These are phyloP conservation scores for Carex scoparia DNA, from an alignment of 176 grass and related monocot species.

Conservation along the genomic window DNA sequence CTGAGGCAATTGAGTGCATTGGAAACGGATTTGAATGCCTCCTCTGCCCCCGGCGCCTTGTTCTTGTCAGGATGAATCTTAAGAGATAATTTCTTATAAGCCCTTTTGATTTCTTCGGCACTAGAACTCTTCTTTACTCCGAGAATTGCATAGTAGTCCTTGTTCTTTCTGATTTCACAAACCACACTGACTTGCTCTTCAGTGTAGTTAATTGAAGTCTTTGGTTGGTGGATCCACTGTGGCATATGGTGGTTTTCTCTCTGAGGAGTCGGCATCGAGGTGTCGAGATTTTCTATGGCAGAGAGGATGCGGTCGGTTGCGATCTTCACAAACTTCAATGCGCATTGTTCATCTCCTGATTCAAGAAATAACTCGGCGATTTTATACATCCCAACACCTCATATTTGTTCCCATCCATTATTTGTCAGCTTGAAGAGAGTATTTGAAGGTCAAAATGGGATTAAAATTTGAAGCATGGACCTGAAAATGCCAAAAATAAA, in stretches of 20 bases:
- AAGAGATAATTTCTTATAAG: slow-evolving; percentile 77
- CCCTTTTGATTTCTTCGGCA: slow-evolving; percentile 68
- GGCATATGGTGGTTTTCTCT: background rate
- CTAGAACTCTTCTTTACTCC: slow-evolving; percentile 62
- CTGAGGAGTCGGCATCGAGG: slow-evolving; percentile 13
- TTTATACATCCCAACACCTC: slow-evolving; percentile 67
- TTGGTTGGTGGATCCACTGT: background rate
- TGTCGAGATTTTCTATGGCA: slow-evolving; percentile 36
- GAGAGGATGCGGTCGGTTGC: slow-evolving; percentile 48
- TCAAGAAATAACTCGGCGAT: slow-evolving; percentile 61
- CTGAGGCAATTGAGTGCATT: slow-evolving; percentile 84
- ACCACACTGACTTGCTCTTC: slow-evolving; percentile 59
- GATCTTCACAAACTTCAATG: slow-evolving; percentile 62
- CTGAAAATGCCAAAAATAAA: background rate
- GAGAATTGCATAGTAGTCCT: slow-evolving; percentile 91
- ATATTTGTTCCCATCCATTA: slow-evolving; percentile 89
- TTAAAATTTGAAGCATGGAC: background rate
- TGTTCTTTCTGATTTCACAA: slow-evolving; percentile 61
- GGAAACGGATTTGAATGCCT: slow-evolving; percentile 84
- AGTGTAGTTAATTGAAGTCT: slow-evolving; percentile 33
- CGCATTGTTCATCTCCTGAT: slow-evolving; percentile 52
- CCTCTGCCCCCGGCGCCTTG: slow-evolving; percentile 80
- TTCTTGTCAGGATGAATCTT: slow-evolving; percentile 97
- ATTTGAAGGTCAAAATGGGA: background rate
- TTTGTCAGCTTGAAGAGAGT: background rate